These are phyloP conservation scores for Amauroascus verrucosus DNA, from an alignment of 2,329 filamentous ascomycete species.

Conservation along the genomic window DNA sequence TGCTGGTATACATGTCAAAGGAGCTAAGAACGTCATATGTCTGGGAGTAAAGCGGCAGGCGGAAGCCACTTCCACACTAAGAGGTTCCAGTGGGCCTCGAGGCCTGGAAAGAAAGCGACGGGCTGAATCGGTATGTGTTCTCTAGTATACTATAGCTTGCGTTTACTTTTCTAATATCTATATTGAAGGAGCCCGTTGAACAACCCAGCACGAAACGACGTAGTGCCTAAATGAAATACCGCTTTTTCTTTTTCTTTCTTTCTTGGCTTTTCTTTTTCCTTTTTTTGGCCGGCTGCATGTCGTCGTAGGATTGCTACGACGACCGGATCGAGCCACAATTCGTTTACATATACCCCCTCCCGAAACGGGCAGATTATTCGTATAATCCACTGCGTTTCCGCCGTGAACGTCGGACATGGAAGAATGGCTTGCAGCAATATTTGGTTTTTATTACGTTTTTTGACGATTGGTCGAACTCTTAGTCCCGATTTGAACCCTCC, in stretches of 20 bases:
- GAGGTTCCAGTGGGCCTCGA: not conserved
- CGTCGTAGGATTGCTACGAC: not conserved
- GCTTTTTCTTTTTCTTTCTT: not conserved
- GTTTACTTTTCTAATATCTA: not conserved
- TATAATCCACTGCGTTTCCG: not conserved
- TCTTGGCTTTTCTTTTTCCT: too few species aligned
- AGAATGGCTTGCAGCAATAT: too few species aligned
- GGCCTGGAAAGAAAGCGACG: constrained; percentile 9
- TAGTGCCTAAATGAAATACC: not conserved
- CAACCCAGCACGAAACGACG: not conserved
- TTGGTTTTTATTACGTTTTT: too few species aligned
- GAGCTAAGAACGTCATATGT: constrained; percentile 23
- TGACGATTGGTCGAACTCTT: too few species aligned
- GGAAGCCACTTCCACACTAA: not conserved
- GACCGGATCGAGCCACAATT: not conserved
- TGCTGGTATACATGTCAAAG: constrained; percentile 24
- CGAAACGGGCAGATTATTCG: not conserved
- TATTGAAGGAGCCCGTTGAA: constrained; percentile 5
- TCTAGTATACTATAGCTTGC: not conserved
- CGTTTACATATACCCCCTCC: not conserved
- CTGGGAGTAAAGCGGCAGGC: constrained; percentile 11
- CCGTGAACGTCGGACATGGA: not conserved
- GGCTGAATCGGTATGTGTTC: constrained; percentile 14
- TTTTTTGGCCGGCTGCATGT: not conserved
- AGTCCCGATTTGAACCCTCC: too few species aligned